Conservation (phyloP, 1,139 yeast species). For the Nematodospora anomalae region DNA sequence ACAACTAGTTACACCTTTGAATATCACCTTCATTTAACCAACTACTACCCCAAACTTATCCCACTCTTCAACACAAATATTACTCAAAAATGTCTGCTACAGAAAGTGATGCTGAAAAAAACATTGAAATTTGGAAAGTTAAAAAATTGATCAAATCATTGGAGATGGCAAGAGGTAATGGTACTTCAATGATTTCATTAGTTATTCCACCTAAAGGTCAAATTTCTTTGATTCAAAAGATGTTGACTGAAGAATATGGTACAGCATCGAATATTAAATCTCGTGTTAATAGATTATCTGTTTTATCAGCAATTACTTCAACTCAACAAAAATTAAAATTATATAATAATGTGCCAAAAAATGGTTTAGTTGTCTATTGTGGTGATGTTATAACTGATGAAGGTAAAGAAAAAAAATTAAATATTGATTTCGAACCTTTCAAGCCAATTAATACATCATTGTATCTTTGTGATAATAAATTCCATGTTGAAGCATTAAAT, state of each 20-base stretch:
- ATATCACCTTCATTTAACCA: too few species aligned
- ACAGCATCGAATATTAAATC: slow-evolving; percentile 98
- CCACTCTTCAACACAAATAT: not conserved
- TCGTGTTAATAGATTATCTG: slow-evolving; percentile 93
- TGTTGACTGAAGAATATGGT: slow-evolving; percentile 97
- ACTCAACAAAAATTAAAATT: slow-evolving; percentile 94
- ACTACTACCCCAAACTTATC: too few species aligned
- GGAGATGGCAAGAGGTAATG: slow-evolving; percentile 93
- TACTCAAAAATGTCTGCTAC: slow-evolving; percentile 12
- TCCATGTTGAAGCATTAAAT: slow-evolving; percentile 94
- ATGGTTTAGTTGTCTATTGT: slow-evolving; percentile 94
- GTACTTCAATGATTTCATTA: slow-evolving; percentile 97
- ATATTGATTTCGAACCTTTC: slow-evolving; percentile 95
- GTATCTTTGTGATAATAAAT: slow-evolving; percentile 94
- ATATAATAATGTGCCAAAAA: slow-evolving; percentile 85
- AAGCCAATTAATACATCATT: slow-evolving; percentile 96
- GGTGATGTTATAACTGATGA: slow-evolving; percentile 97
- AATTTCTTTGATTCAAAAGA: slow-evolving; percentile 80
- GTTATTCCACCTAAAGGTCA: slow-evolving; percentile 96
- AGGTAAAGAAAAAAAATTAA: slow-evolving; percentile 94
- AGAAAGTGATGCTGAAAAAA: slow-evolving; percentile 78
- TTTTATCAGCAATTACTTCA: slow-evolving; percentile 93
- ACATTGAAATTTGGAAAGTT: slow-evolving; percentile 98
- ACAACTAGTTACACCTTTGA: too few species aligned
- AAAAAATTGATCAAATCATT: slow-evolving; percentile 86